Base-by-base conservation (phyloP, 805 yeast species). In the Candida ficus region DNA sequence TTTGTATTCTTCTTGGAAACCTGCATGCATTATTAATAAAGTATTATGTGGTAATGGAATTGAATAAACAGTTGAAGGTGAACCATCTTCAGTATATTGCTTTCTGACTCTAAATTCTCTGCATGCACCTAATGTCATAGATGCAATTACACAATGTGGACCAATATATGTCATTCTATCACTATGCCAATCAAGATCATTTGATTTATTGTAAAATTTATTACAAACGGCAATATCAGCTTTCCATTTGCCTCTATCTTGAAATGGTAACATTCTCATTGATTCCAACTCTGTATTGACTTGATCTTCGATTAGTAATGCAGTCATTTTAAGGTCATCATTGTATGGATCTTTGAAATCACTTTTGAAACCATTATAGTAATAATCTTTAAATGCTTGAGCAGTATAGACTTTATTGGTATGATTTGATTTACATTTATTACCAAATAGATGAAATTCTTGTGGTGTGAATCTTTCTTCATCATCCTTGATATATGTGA, bases 141-240 rank as follows among this genome's bases (percentile, higher is more conserved):
- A 78, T 0, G 80, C 87, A 35, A 86, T 76, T 29, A 68, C 68
- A 5, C 84, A 78, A 42, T 79, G 74, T 0, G 93, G 90, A 0
- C 95, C 95, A 18, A 83, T 68, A 37, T 78, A 69, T 0, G 87
- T 79, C 46, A 85, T 57, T 42, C 84, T 72, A 57, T 85, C 95
- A 2, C 89, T 78, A 56, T 85, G 95, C 76, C 80, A 83, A 37
- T 82, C 88, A 25, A 84, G 68, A 44, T 76, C 66, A 44, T 73
- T 73, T 5, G 64, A 60, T 8, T 71, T 66, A 5, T 63, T 60
- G 7, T 69, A 71, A 57, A 77, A 85, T 39, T 65, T 61, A 49
- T 84, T 84, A 16, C 75, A 73, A 4, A 82, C 67, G 18, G 78
- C 76, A 11, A 74, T 58, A 40, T 73, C 71, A 13, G 76, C 75